Conservation (phyloP, 176 grass and related monocot genomes). For the Dendrocalamus sinicus region DNA sequence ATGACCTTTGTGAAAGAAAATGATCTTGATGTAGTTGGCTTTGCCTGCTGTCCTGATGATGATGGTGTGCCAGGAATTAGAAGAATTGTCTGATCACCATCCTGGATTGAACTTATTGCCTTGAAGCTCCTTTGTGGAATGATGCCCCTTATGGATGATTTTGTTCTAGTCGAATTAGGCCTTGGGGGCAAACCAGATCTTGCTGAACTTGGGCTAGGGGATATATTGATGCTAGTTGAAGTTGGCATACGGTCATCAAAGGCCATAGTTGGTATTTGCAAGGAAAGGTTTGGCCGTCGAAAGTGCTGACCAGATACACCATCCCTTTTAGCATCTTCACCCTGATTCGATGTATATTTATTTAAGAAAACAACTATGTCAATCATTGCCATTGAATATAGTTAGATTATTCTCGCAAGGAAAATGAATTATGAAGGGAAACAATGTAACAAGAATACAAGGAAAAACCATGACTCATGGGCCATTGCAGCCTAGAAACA, state of each 20-base stretch:
- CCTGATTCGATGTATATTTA: not conserved
- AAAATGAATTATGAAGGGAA: not conserved
- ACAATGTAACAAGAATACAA: not conserved
- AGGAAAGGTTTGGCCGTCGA: slow-evolving; percentile 49
- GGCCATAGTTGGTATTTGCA: slow-evolving; percentile 74
- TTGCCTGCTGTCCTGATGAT: slow-evolving; percentile 52
- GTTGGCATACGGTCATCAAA: slow-evolving; percentile 52
- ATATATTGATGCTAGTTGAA: slow-evolving; percentile 60
- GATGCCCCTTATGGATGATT: slow-evolving; percentile 67
- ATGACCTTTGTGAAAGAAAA: slow-evolving; percentile 76
- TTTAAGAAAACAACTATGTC: not conserved
- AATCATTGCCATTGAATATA: not conserved
- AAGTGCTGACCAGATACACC: slow-evolving; percentile 8
- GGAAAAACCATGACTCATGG: not conserved
- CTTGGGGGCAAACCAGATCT: slow-evolving; percentile 67
- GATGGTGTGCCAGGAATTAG: slow-evolving; percentile 59
- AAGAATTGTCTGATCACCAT: slow-evolving; percentile 64
- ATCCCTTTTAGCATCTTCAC: not conserved
- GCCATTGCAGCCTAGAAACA: not conserved
- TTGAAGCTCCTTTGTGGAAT: slow-evolving; percentile 63
- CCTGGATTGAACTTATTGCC: slow-evolving; percentile 51
- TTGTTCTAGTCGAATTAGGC: slow-evolving; percentile 67
- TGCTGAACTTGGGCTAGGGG: slow-evolving; percentile 60
- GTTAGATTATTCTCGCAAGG: not conserved
- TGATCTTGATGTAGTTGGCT: slow-evolving; percentile 54